Base-by-base conservation (phyloP, 176 grass and related monocot genomes). In the Oryza meridionalis region DNA sequence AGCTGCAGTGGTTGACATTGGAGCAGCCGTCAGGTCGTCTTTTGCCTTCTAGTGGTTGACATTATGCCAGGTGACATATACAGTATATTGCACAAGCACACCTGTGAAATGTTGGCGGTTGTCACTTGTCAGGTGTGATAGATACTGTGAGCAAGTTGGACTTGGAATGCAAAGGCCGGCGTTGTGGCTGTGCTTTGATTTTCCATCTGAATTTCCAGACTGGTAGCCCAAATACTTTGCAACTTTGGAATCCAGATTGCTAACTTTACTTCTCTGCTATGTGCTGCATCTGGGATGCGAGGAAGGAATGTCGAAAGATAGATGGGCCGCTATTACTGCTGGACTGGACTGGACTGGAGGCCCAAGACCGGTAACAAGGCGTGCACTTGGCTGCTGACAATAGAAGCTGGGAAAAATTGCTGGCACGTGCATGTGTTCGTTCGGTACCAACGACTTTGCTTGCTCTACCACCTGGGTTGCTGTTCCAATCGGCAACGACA, bases 1-100 rank as follows among this genome's bases (percentile, higher is more conserved):
- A 77, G 44, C 42, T 72, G 51, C 6, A 43, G 35, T 66, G 62
- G 16, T 67, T 72, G 77, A 47, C 62, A 33, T 67, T 81, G 35
- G 25, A 32, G 35, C 33, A 68, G 33, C 68, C 55, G 24, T 82
- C 66, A 3, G 72, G 2, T 81, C 66, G 38, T 40, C 9, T 77
- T 21, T 53, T 8, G 14, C 33, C 13, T 24, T 27, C 51, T 58
- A 38, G 47, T 58, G 66, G 68, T 53, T 71, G 13, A 73, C 73
- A 77, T 65, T 21, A 27, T 85, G 66, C 31, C 53, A 50, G 25
- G 32, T 53, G 32, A 81, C 66, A 62, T 16, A 40, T 40, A 40
- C 38, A 71, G 14, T 16, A 40, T 40, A 40, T 8, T 51, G 14
- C 14, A 25, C 12, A 70, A 27, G 22, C 70, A 75, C 35, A 80